phyloP scores from a whole-genome alignment of 352 stramenopile genomes.

The Phytophthora capsici region DNA sequence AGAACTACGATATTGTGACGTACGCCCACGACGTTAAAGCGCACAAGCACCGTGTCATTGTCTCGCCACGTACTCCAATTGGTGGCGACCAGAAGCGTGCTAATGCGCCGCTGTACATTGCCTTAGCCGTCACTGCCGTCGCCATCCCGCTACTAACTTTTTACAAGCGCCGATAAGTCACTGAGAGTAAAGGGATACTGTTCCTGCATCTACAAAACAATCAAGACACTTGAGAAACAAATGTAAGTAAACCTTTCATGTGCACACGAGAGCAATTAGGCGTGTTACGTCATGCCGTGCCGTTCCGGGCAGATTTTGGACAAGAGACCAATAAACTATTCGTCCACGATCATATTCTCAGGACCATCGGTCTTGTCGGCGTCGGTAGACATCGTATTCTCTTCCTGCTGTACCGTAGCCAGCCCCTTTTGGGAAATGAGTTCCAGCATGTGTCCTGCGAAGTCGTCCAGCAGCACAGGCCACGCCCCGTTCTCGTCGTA shows the following conservation, averaged over 20 bases:
- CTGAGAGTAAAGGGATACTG: not conserved
- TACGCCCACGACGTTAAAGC: constrained; percentile 41
- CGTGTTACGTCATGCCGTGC: not conserved
- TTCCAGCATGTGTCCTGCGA: constrained; percentile 73
- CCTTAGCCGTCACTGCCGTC: constrained; percentile 30
- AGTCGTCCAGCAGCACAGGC: constrained; percentile 88
- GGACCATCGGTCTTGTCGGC: constrained; percentile 40
- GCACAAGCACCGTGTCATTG: constrained; percentile 37
- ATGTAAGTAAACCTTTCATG: constrained; percentile 1
- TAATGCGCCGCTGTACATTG: constrained; percentile 32
- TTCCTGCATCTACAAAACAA: constrained; percentile 2
- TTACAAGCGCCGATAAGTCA: constrained; percentile 36
- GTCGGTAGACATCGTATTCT: constrained; percentile 32
- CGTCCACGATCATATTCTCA: constrained; percentile 64
- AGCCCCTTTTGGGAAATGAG: constrained; percentile 53
- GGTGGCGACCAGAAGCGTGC: constrained; percentile 13
- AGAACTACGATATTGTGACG: constrained; percentile 48
- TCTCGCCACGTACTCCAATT: constrained; percentile 21
- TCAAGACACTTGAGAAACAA: constrained; percentile 2
- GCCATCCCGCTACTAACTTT: constrained; percentile 25
- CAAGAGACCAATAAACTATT: constrained; percentile 22
- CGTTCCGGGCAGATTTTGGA: not conserved
- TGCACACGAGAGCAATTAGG: not conserved
- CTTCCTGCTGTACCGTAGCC: constrained; percentile 49
- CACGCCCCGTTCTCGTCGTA: constrained; percentile 90